A percentile compares a stretch with the other conserved stretches of the same genome.
phyloP scores from a whole-genome alignment of 176 grass and related monocot species.

The Urochloa ruziziensis region DNA sequence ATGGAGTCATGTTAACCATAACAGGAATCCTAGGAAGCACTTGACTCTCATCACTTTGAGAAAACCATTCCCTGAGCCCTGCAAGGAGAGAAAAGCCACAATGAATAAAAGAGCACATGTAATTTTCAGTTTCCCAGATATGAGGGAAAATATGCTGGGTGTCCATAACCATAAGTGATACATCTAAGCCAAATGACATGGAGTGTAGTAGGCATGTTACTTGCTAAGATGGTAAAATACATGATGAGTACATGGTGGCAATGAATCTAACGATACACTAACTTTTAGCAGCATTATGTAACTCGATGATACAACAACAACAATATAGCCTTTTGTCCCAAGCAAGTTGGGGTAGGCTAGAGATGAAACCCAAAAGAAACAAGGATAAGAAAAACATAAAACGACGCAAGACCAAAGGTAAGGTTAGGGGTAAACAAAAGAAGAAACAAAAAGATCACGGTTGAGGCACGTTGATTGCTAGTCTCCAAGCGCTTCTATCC shows the following conservation, averaged over 20 bases:
- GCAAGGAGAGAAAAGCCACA: neutral
- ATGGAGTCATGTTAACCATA: slow-evolving; percentile 65
- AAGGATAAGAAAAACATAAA: no score
- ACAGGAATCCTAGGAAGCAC: slow-evolving; percentile 72
- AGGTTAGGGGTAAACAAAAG: no score
- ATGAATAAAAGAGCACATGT: neutral
- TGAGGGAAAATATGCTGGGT: neutral
- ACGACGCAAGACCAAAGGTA: no score
- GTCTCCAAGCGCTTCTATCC: no score
- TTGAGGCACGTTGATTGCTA: no score
- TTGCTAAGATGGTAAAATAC: neutral
- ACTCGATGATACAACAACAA: neutral
- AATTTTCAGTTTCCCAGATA: neutral
- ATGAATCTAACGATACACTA: neutral
- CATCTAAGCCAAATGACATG: neutral
- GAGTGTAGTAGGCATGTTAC: neutral
- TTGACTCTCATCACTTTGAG: slow-evolving; percentile 84
- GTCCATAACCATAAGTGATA: neutral
- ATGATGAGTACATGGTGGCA: neutral
- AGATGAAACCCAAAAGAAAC: no score
- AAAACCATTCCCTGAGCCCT: slow-evolving; percentile 97
- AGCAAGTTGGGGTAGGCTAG: no score
- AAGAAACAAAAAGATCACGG: no score
- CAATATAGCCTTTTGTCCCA: no score
- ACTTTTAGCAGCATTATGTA: neutral